These are phyloP conservation scores for Penicillium maclennaniae DNA, from an alignment of 495 filamentous ascomycete species.

Conservation along the genomic window DNA sequence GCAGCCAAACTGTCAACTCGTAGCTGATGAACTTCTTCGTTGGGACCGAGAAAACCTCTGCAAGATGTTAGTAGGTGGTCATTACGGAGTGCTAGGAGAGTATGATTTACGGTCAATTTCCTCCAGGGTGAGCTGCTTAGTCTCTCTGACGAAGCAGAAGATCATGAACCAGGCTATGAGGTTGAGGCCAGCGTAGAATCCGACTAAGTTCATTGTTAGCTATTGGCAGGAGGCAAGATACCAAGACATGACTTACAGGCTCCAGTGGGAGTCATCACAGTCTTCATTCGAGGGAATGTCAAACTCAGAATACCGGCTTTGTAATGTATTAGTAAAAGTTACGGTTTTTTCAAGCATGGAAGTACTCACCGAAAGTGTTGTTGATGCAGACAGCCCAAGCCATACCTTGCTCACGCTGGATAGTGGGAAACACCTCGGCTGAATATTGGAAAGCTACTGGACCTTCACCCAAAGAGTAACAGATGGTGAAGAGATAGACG, in stretches of 20 bases:
- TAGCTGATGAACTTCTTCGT: constrained; percentile 38
- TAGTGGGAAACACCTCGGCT: constrained; percentile 48
- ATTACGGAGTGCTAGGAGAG: background rate
- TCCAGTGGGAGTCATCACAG: constrained; percentile 45
- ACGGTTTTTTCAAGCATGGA: background rate
- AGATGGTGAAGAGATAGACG: constrained; percentile 40
- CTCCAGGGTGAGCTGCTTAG: constrained; percentile 42
- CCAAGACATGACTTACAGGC: constrained; percentile 33
- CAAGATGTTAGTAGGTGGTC: constrained; percentile 12
- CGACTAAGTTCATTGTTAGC: constrained; percentile 16
- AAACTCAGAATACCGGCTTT: constrained; percentile 42
- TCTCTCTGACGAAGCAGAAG: constrained; percentile 50
- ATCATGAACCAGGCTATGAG: constrained; percentile 46
- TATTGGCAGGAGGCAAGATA: background rate
- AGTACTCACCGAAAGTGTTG: constrained; percentile 37
- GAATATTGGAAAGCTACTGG: constrained; percentile 52
- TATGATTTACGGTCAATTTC: constrained; percentile 32
- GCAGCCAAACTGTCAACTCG: constrained; percentile 41
- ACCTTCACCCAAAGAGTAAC: constrained; percentile 47
- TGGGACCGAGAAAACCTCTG: constrained; percentile 46
- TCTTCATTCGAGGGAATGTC: constrained; percentile 48
- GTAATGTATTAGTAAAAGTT: constrained; percentile 4
- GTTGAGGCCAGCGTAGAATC: constrained; percentile 53
- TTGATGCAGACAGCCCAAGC: constrained; percentile 46
- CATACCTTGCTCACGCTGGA: constrained; percentile 45